These are phyloP conservation scores for Aphanomyces stellatus DNA, from an alignment of 352 stramenopile species.

Conservation along the genomic window DNA sequence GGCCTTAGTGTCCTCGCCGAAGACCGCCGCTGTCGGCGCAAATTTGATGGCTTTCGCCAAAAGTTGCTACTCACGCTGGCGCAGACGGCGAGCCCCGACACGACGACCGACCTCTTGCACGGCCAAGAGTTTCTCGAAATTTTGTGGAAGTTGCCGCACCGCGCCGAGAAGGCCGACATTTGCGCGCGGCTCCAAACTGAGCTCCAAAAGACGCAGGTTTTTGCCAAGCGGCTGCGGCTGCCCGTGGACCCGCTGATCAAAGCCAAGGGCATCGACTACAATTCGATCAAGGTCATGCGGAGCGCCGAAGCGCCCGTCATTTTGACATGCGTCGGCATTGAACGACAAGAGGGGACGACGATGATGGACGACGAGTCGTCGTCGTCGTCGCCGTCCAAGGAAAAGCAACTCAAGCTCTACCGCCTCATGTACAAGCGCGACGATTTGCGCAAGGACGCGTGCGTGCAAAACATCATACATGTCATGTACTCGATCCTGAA, in stretches of 20 bases:
- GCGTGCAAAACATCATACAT: conserved; percentile 85
- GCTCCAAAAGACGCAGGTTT: conserved; percentile 39
- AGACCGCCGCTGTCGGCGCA: conserved; percentile 60
- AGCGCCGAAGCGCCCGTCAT: conserved; percentile 77
- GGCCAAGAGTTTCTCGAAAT: conserved; percentile 79
- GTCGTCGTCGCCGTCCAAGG: conserved; percentile 9
- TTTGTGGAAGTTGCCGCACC: conserved; percentile 72
- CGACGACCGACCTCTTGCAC: conserved; percentile 54
- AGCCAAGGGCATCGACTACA: conserved; percentile 57
- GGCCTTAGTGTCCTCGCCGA: conserved; percentile 74
- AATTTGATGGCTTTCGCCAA: conserved; percentile 76
- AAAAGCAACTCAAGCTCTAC: conserved; percentile 31
- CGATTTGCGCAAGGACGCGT: conserved; percentile 73
- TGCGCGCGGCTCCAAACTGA: conserved; percentile 40
- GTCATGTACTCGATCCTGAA: conserved; percentile 85
- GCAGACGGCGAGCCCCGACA: conserved; percentile 39
- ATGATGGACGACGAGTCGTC: neutral
- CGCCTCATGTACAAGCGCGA: conserved; percentile 85
- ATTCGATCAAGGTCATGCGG: conserved; percentile 67
- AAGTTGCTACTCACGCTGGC: conserved; percentile 59
- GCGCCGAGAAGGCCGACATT: conserved; percentile 50
- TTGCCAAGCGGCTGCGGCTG: conserved; percentile 41
- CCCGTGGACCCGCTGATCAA: conserved; percentile 69
- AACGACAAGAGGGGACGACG: conserved; percentile 24
- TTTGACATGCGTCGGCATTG: conserved; percentile 64